Evolutionary conservation across 106 monocot species (phyloP).

Genomic region (Xerophyta viscosa): DNA sequence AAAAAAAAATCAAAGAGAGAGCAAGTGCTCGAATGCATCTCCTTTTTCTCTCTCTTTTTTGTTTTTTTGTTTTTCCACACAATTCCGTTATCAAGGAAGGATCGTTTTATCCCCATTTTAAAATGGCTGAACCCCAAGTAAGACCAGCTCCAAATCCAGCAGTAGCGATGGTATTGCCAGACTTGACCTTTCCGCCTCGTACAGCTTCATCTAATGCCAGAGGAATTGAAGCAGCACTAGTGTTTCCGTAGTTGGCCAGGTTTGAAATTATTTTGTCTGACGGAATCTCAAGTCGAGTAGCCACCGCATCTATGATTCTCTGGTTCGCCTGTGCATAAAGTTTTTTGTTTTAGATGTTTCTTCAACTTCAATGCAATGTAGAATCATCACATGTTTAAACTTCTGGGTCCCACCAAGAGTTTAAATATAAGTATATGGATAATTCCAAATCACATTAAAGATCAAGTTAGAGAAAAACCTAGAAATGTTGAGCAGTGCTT

Average conservation of each 20-base stretch:
- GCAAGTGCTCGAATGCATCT: no score
- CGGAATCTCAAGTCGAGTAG: conserved; percentile 71
- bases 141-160: conserved; percentile 92
- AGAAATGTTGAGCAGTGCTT: no score
- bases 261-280: conserved; percentile 85
- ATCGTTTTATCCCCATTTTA: conserved; percentile 83
- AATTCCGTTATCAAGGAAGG: no score
- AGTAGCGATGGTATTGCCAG: conserved; percentile 54
- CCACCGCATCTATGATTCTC: conserved; percentile 83
- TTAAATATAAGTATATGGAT: no score
- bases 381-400: neutral
- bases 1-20: no score
- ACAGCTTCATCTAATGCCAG: conserved; percentile 89
- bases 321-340: conserved; percentile 57
- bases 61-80: no score
- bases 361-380: neutral
- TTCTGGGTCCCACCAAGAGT: no score
- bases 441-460: no score
- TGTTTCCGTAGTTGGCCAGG: conserved; percentile 91
- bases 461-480: no score
- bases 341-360: neutral
- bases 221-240: conserved; percentile 91
- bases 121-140: conserved; percentile 85
- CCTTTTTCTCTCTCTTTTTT: no score
- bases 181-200: conserved; percentile 53